A percentile compares a stretch with the other conserved stretches of the same genome.
Evolutionary conservation across 179 eudicot genomes (phyloP).

Genomic region (Gypsophila paniculata): DNA sequence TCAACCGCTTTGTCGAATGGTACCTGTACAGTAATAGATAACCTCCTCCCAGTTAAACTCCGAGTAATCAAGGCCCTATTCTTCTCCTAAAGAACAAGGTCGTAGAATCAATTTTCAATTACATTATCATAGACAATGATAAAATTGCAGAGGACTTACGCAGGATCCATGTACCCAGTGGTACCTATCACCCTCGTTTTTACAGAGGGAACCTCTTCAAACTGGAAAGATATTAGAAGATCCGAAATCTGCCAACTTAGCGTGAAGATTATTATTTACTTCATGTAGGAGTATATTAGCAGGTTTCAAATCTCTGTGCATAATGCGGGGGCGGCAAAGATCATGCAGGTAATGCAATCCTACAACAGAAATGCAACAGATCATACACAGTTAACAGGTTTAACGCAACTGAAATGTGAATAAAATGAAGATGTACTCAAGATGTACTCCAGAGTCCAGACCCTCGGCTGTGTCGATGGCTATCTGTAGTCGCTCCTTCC

Average conservation of each 20-base stretch:
- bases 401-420: background rate
- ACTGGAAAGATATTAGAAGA: background rate
- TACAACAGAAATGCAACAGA: conserved; percentile 4
- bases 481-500: conserved; percentile 13
- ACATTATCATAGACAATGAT: no score
- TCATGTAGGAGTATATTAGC: conserved; percentile 21
- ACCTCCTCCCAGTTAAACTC: no score
- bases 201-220: background rate
- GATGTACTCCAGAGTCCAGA: no score
- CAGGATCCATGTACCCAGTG: conserved; percentile 25
- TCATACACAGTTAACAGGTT: background rate
- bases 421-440: background rate
- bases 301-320: conserved; percentile 32
- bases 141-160: conserved; percentile 10
- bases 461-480: conserved; percentile 20
- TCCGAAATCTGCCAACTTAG: conserved; percentile 12
- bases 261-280: conserved; percentile 8
- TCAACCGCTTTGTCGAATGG: background rate
- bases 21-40: background rate
- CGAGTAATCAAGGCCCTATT: no score
- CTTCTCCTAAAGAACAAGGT: no score
- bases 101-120: no score
- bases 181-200: conserved; percentile 11
- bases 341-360: conserved; percentile 27
- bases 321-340: conserved; percentile 13